Evolutionary conservation across 2,329 filamentous ascomycete species (phyloP).

Genomic region (Myriangium duriaei): DNA sequence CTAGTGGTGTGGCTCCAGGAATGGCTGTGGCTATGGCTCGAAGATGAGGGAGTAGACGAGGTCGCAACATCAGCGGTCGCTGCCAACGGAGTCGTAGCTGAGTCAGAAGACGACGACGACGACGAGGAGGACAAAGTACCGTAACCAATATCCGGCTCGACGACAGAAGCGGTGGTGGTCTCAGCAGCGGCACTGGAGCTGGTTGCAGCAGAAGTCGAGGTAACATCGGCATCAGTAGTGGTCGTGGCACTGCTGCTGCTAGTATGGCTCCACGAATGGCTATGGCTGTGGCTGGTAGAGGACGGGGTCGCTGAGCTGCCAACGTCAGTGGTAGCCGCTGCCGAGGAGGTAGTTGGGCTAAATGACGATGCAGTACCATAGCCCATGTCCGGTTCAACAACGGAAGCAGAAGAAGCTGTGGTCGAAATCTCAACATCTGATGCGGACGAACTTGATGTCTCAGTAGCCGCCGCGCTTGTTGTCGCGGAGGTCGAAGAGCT

Average conservation of each 20-base stretch:
- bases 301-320: neutral
- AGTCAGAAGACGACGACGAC: slow-evolving; percentile 24
- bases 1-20: too few relatives aligned
- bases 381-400: neutral
- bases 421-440: slow-evolving; percentile 22
- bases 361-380: slow-evolving; percentile 31
- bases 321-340: neutral
- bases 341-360: neutral
- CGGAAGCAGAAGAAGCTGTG: too few relatives aligned
- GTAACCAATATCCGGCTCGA: slow-evolving; percentile 18
- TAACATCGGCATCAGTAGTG: slow-evolving; percentile 29
- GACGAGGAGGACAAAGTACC: slow-evolving; percentile 25
- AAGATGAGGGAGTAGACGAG: too few relatives aligned
- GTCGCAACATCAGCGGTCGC: too few relatives aligned
- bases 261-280: slow-evolving; percentile 60
- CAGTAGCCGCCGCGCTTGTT: too few relatives aligned
- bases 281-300: slow-evolving; percentile 39
- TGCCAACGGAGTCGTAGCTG: slow-evolving; percentile 43
- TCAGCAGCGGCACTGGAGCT: too few relatives aligned
- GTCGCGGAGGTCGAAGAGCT: too few relatives aligned
- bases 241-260: too few relatives aligned
- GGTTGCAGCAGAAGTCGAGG: too few relatives aligned
- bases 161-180: too few relatives aligned
- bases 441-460: too few relatives aligned
- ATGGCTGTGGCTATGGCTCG: too few relatives aligned